A percentile compares a stretch with the other conserved stretches of the same genome.
Conservation (phyloP, 768 basidiomycete species). For the Collybia nuda region DNA sequence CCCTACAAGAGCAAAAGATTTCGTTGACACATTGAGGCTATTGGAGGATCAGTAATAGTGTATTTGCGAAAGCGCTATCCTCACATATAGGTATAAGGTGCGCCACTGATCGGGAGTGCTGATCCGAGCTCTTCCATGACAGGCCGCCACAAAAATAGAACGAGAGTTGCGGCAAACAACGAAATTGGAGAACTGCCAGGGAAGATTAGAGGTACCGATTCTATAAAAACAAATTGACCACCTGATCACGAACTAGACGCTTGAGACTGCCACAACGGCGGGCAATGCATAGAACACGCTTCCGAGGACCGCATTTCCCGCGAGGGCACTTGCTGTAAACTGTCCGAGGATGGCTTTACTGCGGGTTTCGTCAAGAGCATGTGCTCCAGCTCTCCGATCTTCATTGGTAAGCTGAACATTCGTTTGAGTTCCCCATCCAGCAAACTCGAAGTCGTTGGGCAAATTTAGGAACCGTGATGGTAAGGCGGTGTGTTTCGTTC, state of each 20-base stretch:
- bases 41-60: not conserved
- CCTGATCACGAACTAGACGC: constrained; percentile 54
- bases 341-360: constrained; percentile 53
- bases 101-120: constrained; percentile 67
- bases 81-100: constrained; percentile 70
- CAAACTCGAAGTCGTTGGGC: constrained; percentile 66
- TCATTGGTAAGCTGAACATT: constrained; percentile 43
- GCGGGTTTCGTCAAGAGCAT: constrained; percentile 23
- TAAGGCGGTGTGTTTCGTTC: constrained; percentile 34
- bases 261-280: constrained; percentile 56
- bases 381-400: constrained; percentile 36
- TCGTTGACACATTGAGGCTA: constrained; percentile 64
- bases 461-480: constrained; percentile 67
- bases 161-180: constrained; percentile 58
- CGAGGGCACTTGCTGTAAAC: constrained; percentile 63
- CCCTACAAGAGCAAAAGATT: constrained; percentile 60
- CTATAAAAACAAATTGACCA: not conserved
- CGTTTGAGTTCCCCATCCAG: constrained; percentile 64
- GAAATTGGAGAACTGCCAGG: constrained; percentile 63
- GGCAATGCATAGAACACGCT: constrained; percentile 72
- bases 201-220: not conserved
- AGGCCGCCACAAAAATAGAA: constrained; percentile 71
- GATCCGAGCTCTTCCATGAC: constrained; percentile 73
- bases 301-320: constrained; percentile 67
- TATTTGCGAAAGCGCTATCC: constrained; percentile 8